phyloP scores from a whole-genome alignment of 129 eudicot genomes.

The Mikania micrantha region DNA sequence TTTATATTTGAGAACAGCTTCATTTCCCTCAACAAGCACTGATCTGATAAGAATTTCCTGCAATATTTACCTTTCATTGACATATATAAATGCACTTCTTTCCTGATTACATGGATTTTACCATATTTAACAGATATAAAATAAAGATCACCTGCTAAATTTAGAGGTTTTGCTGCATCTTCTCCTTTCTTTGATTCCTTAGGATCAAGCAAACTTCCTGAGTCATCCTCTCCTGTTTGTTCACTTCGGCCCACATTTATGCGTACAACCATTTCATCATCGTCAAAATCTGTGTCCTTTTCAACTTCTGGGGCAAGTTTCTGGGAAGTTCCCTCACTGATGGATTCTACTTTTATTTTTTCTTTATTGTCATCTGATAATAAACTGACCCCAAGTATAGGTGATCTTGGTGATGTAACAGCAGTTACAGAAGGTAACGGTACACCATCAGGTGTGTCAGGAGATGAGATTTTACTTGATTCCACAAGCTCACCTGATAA shows the following conservation, averaged over 20 bases:
- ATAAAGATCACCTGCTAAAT: slow-evolving; percentile 37
- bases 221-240: slow-evolving; percentile 18
- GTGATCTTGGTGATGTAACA: slow-evolving; percentile 27
- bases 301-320: slow-evolving; percentile 24
- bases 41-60: not conserved
- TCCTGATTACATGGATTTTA: not conserved
- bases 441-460: slow-evolving; percentile 9
- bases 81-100: not conserved
- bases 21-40: not conserved
- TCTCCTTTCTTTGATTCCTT: slow-evolving; percentile 15
- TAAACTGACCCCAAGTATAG: slow-evolving; percentile 29
- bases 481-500: slow-evolving; percentile 31
- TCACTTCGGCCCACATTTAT: slow-evolving; percentile 20
- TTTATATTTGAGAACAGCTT: not conserved
- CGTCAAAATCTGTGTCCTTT: slow-evolving; percentile 17
- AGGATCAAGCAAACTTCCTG: slow-evolving; percentile 15
- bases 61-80: not conserved
- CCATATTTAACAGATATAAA: not conserved
- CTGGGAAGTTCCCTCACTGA: slow-evolving; percentile 18
- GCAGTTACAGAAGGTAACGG: slow-evolving; percentile 18
- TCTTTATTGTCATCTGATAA: slow-evolving; percentile 17
- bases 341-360: slow-evolving; percentile 19
- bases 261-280: slow-evolving; percentile 11
- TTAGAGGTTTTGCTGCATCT: slow-evolving; percentile 22
- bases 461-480: slow-evolving; percentile 19